Base-by-base conservation (phyloP, 495 filamentous ascomycete genomes). In the Penicillium riverlandense region DNA sequence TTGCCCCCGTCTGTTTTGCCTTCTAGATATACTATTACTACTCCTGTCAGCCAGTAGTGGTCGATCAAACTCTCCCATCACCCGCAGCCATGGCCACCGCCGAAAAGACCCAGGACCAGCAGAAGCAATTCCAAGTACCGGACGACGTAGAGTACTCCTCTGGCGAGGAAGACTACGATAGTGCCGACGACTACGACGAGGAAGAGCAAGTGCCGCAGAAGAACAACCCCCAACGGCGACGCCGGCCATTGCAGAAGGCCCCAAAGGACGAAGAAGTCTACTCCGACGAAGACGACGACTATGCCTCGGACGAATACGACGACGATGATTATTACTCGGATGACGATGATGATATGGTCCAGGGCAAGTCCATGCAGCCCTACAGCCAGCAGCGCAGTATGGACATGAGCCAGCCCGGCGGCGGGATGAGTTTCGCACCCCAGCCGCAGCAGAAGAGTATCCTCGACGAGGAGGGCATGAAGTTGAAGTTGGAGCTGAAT, bases 401-500 rank as follows among this genome's bases (percentile, higher is more conserved):
- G 10, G 30, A 48, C 13, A 36, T 38, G 38, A 52, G 22, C 22
- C 22, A 49, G 14, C 47, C 56, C 28, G 50, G 46, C 15, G 64
- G 65, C 2, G 56, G 49, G 16, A 67, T 71, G 57, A 52, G 67
- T 15, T 47, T 57, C 13, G 52, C 57, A n/a, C 41, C 53, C n/a
- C 43, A 59, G 4, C 2, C 2, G 31, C 47, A 57, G 37, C 49
- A 57, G 44, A 63, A 63, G 47, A 48, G 41, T 9, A 51, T 63
- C 13, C 54, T 63, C 28, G 67, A 73, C n/a, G 56, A 72, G 40
- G 69, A 73, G 10, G 70, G 70, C 47, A 72, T 96, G 53, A 78
- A 79, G 58, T 52, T 96, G 70, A 70, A 87, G 52, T 62, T 96
- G 39, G 88, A 95, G 52, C 61, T 95, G 45, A 94, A 95, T 63